Conservation (phyloP, 2,329 filamentous ascomycete species). For the Curvularia lunata region DNA sequence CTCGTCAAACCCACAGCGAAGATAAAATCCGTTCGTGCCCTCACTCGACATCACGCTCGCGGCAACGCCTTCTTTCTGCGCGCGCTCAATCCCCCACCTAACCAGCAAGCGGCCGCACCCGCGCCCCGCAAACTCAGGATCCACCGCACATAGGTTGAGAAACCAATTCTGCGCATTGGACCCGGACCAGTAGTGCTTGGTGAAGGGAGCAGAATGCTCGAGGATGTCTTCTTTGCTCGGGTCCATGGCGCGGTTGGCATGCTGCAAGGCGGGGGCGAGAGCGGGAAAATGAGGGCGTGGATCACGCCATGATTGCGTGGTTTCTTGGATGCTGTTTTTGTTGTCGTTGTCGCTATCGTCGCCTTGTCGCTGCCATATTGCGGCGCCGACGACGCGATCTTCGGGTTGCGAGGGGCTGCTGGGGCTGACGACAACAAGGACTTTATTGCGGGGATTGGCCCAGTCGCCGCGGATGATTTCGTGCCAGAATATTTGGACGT, state of each 20-base stretch:
- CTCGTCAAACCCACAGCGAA: conserved; percentile 44
- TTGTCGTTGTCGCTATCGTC: conserved; percentile 15
- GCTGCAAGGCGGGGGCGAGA: not conserved
- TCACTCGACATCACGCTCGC: conserved; percentile 51
- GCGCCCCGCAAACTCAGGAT: conserved; percentile 50
- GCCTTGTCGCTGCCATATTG: conserved; percentile 34
- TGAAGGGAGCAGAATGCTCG: conserved; percentile 8
- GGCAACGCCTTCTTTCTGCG: conserved; percentile 46
- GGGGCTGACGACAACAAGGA: conserved; percentile 19
- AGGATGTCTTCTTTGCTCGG: conserved; percentile 21
- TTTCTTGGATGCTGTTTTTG: conserved; percentile 13
- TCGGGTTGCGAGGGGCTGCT: not conserved
- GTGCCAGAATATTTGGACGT: conserved; percentile 34
- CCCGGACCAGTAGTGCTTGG: conserved; percentile 23
- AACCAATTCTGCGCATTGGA: not conserved
- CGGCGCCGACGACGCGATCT: conserved; percentile 29
- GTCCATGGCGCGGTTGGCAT: conserved; percentile 28
- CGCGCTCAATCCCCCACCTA: conserved; percentile 52
- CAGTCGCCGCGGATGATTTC: conserved; percentile 23
- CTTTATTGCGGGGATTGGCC: conserved; percentile 15
- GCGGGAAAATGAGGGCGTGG: not conserved
- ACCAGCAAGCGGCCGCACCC: conserved; percentile 51
- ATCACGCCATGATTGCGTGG: conserved; percentile 6
- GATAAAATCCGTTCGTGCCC: conserved; percentile 53
- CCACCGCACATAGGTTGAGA: conserved; percentile 37